Evolutionary conservation across 2,329 filamentous ascomycete species (phyloP).

Genomic region (Apiospora pterosperma): DNA sequence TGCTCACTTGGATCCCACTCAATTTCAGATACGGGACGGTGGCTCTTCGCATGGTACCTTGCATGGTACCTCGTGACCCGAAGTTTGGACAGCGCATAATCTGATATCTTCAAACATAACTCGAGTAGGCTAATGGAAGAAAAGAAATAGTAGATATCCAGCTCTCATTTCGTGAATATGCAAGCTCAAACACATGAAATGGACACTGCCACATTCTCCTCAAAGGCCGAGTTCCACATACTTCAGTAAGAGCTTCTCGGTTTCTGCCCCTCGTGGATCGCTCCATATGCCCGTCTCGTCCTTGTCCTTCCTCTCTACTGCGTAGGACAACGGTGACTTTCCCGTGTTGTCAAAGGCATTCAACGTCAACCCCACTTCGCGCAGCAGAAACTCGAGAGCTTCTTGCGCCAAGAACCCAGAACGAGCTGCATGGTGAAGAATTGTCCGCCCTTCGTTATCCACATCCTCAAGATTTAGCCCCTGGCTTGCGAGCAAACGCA

Average conservation of each 20-base stretch:
- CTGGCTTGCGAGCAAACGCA: neutral
- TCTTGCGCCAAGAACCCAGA: neutral
- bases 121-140: too few species aligned
- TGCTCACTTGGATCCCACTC: too few species aligned
- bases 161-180: too few species aligned
- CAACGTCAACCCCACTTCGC: neutral
- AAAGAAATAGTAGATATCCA: too few species aligned
- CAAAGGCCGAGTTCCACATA: too few species aligned
- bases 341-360: neutral
- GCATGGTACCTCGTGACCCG: too few species aligned
- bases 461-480: neutral
- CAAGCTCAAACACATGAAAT: too few species aligned
- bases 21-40: too few species aligned
- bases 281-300: neutral
- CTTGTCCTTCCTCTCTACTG: neutral
- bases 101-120: too few species aligned
- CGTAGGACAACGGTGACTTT: neutral
- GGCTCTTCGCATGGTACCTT: too few species aligned
- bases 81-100: too few species aligned
- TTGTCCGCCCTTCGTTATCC: neutral
- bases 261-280: neutral
- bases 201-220: too few species aligned
- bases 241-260: neutral
- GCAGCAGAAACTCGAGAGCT: neutral
- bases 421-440: neutral